phyloP scores from a whole-genome alignment of 345 rosid species.

The Erucastrum elatum region DNA sequence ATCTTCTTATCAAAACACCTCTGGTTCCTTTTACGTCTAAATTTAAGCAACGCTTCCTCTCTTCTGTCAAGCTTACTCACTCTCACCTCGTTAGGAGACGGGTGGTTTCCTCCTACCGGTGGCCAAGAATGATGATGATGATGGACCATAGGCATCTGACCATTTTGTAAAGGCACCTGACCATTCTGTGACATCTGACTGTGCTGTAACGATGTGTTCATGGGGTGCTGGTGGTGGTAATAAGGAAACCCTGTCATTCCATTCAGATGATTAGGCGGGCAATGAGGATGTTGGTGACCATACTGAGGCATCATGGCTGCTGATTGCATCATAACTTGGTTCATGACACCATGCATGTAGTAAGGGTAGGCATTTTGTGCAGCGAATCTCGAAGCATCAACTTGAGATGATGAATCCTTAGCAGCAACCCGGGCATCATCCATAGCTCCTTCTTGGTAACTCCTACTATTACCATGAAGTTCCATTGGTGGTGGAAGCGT shows the following conservation, averaged over 20 bases:
- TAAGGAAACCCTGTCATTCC: slow-evolving; percentile 62
- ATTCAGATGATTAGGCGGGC: slow-evolving; percentile 50
- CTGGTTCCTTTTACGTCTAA: slow-evolving; percentile 90
- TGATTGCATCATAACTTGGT: slow-evolving; percentile 74
- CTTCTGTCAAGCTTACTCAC: slow-evolving; percentile 70
- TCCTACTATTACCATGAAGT: slow-evolving; percentile 35
- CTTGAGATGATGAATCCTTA: slow-evolving; percentile 50
- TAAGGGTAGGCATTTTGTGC: slow-evolving; percentile 60
- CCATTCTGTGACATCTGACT: slow-evolving; percentile 67
- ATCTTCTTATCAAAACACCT: slow-evolving; percentile 96
- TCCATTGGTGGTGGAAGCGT: slow-evolving; percentile 63
- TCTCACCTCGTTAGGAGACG: slow-evolving; percentile 52
- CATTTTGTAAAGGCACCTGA: slow-evolving; percentile 59
- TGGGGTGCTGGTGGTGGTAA: slow-evolving; percentile 63
- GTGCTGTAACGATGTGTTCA: slow-evolving; percentile 59
- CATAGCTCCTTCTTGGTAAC: slow-evolving; percentile 43
- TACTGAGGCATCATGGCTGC: slow-evolving; percentile 63
- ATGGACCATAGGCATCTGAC: slow-evolving; percentile 57
- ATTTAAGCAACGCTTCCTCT: slow-evolving; percentile 89
- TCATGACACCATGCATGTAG: slow-evolving; percentile 71
- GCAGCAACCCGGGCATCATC: slow-evolving; percentile 38
- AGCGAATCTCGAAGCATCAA: slow-evolving; percentile 50
- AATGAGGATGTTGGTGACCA: slow-evolving; percentile 67
- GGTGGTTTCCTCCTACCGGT: slow-evolving; percentile 55
- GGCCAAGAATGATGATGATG: slow-evolving; percentile 68